Conservation (phyloP, 257 asterid genomes). For the Lantana camara region DNA sequence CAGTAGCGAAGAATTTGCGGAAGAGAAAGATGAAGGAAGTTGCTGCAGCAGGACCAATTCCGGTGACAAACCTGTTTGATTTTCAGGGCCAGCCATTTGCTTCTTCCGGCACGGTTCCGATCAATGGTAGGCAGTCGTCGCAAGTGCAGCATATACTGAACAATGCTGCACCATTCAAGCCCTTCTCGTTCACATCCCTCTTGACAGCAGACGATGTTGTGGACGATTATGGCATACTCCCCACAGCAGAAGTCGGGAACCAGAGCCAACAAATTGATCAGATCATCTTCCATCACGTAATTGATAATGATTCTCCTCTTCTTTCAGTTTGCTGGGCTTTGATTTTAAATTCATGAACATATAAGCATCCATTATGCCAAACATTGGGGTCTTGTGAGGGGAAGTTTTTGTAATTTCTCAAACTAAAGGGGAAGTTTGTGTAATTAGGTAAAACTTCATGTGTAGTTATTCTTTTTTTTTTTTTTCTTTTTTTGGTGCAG, state of each 20-base stretch:
- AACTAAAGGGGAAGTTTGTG: background rate
- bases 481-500: constrained; percentile 34
- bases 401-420: no score
- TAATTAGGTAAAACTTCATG: background rate
- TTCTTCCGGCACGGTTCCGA: background rate
- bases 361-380: no score
- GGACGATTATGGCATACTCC: background rate
- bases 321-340: background rate
- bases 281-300: constrained; percentile 33
- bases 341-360: no score
- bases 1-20: constrained; percentile 23
- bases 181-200: constrained; percentile 40
- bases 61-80: background rate
- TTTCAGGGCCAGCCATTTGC: constrained; percentile 1
- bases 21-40: constrained; percentile 46
- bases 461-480: no score
- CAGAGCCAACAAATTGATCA: constrained; percentile 25
- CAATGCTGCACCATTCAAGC: constrained; percentile 19
- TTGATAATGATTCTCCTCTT: background rate
- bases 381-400: background rate
- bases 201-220: constrained; percentile 11
- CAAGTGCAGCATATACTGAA: constrained; percentile 20
- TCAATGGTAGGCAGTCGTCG: background rate
- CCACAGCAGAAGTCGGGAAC: background rate
- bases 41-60: background rate